phyloP scores from a whole-genome alignment of 306 rosid species.

The Prunus fruticosa region DNA sequence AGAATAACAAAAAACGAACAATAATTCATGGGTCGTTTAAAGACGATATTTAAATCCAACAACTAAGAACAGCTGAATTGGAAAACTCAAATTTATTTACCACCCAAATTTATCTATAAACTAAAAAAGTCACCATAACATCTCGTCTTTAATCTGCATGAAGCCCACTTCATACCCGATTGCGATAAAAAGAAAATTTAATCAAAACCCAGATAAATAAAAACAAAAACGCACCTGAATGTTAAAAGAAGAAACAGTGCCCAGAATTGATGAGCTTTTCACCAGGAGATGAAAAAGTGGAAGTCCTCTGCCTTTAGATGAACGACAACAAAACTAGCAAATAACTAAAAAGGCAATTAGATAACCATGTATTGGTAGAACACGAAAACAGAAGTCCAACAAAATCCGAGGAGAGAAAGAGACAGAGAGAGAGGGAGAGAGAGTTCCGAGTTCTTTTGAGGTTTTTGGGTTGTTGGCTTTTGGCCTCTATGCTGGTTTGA shows the following conservation, averaged over 20 bases:
- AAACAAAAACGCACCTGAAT: slow-evolving; percentile 8
- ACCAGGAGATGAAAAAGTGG: neutral
- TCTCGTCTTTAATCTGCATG: neutral
- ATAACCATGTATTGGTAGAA: too few species aligned
- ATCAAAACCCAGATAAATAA: neutral
- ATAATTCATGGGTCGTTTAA: neutral
- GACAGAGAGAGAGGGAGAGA: too few species aligned
- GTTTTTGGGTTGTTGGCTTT: too few species aligned
- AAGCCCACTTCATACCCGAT: neutral
- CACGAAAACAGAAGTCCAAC: too few species aligned
- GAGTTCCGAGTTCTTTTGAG: too few species aligned
- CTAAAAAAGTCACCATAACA: neutral
- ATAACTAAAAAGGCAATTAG: neutral
- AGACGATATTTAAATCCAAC: neutral
- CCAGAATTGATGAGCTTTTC: slow-evolving; percentile 5
- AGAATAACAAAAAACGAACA: neutral
- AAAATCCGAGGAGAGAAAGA: too few species aligned
- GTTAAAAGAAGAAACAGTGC: too few species aligned
- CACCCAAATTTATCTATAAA: neutral
- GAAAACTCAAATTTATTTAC: neutral
- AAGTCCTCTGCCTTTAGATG: neutral
- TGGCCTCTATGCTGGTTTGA: too few species aligned
- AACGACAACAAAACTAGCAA: neutral
- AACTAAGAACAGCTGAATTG: neutral
- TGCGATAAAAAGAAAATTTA: slow-evolving; percentile 6